Percentiles rank a stretch among this genome's conserved stretches.
Conservation (phyloP, 305 asterid genomes). For the Fraxinus sp. region DNA sequence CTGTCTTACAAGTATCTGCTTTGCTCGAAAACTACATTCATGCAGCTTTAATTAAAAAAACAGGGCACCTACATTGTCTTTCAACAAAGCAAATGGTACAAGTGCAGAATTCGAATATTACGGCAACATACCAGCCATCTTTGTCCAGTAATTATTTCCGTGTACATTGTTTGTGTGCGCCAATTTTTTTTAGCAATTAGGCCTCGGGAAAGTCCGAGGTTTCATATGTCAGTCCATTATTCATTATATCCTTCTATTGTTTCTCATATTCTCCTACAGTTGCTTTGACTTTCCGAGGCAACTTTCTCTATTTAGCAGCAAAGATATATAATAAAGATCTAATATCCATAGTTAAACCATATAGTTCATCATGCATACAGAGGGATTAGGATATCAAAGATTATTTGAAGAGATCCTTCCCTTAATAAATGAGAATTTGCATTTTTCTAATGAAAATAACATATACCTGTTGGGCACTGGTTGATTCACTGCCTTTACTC, state of each 20-base stretch:
- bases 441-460: neutral
- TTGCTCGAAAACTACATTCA: constrained; percentile 44
- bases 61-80: neutral
- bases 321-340: neutral
- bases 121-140: neutral
- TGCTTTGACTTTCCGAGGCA: neutral
- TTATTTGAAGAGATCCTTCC: neutral
- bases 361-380: neutral
- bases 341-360: neutral
- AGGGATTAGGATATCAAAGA: neutral
- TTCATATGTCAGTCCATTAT: neutral
- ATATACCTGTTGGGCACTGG: constrained; percentile 42
- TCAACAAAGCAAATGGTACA: neutral
- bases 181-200: neutral
- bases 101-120: neutral
- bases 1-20: constrained; percentile 33
- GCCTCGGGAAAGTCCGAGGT: neutral
- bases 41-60: neutral
- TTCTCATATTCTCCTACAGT: neutral
- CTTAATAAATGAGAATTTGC: neutral
- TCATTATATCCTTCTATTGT: neutral
- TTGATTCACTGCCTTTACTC: constrained; percentile 35
- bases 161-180: neutral
- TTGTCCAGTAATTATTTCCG: neutral
- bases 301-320: neutral